phyloP scores from a whole-genome alignment of 2,329 filamentous ascomycete species.

The Xylogone sp. region DNA sequence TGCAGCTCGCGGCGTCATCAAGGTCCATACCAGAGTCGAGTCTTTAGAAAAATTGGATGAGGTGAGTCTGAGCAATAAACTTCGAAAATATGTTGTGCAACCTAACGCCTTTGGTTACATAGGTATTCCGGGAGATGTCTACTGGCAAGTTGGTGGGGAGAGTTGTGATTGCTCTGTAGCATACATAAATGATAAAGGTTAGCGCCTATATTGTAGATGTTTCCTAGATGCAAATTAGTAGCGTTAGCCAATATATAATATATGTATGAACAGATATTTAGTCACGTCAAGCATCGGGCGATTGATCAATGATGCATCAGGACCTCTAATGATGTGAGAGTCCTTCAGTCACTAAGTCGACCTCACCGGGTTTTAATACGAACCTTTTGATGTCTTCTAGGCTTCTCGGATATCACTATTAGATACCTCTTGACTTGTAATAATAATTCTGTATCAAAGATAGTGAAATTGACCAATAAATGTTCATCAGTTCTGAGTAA shows the following conservation, averaged over 20 bases:
- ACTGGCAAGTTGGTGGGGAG: not conserved
- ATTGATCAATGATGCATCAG: not conserved
- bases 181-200: not conserved
- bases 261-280: not conserved
- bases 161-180: not conserved
- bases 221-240: not conserved
- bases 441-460: no score
- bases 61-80: slow-evolving; percentile 13
- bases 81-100: not conserved
- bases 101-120: not conserved
- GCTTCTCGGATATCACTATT: no score
- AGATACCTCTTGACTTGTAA: no score
- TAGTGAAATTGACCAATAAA: no score
- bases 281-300: not conserved
- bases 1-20: slow-evolving; percentile 38
- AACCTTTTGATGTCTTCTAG: no score
- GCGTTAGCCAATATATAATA: not conserved
- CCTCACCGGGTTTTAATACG: no score
- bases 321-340: not conserved
- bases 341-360: not conserved
- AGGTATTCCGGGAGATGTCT: not conserved
- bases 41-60: slow-evolving; percentile 37
- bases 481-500: no score
- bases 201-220: not conserved
- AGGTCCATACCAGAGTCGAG: slow-evolving; percentile 35